These are phyloP conservation scores for Neurospora tetrasperma DNA, from an alignment of 495 filamentous ascomycete genomes.

Conservation along the genomic window DNA sequence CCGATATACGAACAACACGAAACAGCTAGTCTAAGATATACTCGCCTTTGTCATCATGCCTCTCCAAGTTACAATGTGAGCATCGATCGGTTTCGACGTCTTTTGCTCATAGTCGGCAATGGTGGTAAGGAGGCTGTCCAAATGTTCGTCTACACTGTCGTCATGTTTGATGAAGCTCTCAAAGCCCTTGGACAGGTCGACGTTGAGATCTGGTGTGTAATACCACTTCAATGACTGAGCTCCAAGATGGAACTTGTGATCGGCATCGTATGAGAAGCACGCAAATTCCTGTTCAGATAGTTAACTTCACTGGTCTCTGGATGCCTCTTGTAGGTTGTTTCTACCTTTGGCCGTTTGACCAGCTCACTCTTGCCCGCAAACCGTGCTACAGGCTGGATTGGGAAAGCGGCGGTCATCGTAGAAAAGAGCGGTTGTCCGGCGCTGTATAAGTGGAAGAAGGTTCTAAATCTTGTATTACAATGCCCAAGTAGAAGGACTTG, in stretches of 20 bases:
- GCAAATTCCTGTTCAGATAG: conserved; percentile 57
- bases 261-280: conserved; percentile 80
- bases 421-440: conserved; percentile 5
- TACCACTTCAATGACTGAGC: conserved; percentile 78
- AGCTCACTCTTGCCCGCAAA: conserved; percentile 51
- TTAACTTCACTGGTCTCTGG: not conserved
- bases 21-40: not conserved
- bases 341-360: conserved; percentile 59
- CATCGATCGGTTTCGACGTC: conserved; percentile 53
- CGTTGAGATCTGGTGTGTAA: conserved; percentile 62
- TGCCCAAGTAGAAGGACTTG: not conserved
- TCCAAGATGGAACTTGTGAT: conserved; percentile 65
- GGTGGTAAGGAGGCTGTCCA: conserved; percentile 72
- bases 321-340: not conserved
- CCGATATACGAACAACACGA: not conserved
- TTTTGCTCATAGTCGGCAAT: conserved; percentile 62
- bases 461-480: not conserved
- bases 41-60: conserved; percentile 96
- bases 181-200: conserved; percentile 68
- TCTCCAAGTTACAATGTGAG: conserved; percentile 85
- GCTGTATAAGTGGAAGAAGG: not conserved
- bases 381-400: conserved; percentile 51
- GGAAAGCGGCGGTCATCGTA: conserved; percentile 37
- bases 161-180: conserved; percentile 77
- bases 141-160: conserved; percentile 72